Conservation (phyloP, 192 early-diverging fungal species). For the Funneliformis geosporum region DNA sequence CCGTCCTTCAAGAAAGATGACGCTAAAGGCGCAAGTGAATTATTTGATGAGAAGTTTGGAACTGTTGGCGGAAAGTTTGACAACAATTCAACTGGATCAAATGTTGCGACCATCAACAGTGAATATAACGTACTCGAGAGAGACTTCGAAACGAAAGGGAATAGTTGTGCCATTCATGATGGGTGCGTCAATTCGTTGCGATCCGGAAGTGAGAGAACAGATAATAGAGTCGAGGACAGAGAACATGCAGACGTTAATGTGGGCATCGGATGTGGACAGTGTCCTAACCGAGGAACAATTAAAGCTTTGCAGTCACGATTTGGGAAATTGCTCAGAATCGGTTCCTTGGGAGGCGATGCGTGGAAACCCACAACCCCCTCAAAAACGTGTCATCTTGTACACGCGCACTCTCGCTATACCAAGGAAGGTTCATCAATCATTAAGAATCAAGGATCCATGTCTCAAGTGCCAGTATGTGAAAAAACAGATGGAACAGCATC, state of each 20-base stretch:
- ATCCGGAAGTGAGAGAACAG: neutral
- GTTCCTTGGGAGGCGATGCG: neutral
- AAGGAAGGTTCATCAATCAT: too few relatives aligned
- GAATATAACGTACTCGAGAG: too few relatives aligned
- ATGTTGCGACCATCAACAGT: neutral
- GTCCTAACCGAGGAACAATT: slow-evolving; percentile 8
- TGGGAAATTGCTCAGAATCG: slow-evolving; percentile 16
- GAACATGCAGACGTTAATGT: slow-evolving; percentile 8
- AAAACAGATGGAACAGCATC: too few relatives aligned
- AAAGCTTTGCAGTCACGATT: neutral
- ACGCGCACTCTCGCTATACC: too few relatives aligned
- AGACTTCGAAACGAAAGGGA: neutral
- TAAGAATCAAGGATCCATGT: neutral
- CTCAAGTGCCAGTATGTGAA: too few relatives aligned
- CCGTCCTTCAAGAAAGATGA: neutral
- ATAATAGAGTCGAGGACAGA: too few relatives aligned
- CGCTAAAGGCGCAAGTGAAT: too few relatives aligned
- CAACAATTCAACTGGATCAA: neutral
- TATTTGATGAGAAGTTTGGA: slow-evolving; percentile 1
- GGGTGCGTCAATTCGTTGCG: slow-evolving; percentile 12
- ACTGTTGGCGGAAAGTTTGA: neutral
- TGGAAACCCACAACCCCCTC: neutral
- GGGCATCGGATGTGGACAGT: neutral
- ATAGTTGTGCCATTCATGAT: slow-evolving; percentile 16
- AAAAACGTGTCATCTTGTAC: neutral